Evolutionary conservation across 768 basidiomycete genomes (phyloP).

Genomic region (Podaxis mareebaensis): DNA sequence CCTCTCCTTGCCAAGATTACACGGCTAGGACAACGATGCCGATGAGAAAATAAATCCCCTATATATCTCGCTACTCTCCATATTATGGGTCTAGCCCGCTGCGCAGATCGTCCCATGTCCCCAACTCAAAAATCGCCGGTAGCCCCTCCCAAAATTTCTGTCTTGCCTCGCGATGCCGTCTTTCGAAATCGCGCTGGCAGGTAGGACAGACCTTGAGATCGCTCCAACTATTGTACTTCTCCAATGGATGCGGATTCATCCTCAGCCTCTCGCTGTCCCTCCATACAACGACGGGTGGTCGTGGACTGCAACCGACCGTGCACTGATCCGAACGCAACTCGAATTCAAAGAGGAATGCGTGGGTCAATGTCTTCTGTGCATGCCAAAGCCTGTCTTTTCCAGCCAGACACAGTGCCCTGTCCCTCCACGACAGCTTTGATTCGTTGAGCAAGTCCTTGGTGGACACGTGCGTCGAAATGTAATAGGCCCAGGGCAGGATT

Average conservation of each 20-base stretch:
- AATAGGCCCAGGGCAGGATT: slow-evolving; percentile 47
- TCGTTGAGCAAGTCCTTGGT: slow-evolving; percentile 36
- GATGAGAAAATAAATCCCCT: too few relatives aligned
- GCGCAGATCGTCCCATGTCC: slow-evolving; percentile 39
- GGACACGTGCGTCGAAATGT: slow-evolving; percentile 42
- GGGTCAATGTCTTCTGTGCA: slow-evolving; percentile 36
- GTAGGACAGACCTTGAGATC: slow-evolving; percentile 31
- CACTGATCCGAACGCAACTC: slow-evolving; percentile 30
- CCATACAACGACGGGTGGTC: slow-evolving; percentile 23
- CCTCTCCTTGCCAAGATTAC: too few relatives aligned
- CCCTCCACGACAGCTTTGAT: slow-evolving; percentile 37
- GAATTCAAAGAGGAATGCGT: slow-evolving; percentile 38
- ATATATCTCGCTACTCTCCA: not conserved
- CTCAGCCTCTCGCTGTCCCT: slow-evolving; percentile 32
- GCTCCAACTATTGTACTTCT: slow-evolving; percentile 36
- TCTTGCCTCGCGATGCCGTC: slow-evolving; percentile 33
- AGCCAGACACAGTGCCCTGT: slow-evolving; percentile 42
- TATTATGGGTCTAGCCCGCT: slow-evolving; percentile 21
- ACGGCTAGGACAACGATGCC: too few relatives aligned
- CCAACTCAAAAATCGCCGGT: slow-evolving; percentile 36
- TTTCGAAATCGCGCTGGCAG: slow-evolving; percentile 31
- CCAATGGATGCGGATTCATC: slow-evolving; percentile 37
- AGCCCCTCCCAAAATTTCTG: slow-evolving; percentile 39
- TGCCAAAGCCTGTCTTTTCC: slow-evolving; percentile 43
- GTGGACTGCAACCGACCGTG: slow-evolving; percentile 25